Evolutionary conservation across 305 asterid species (phyloP).

Genomic region (Fraxinus velutina): DNA sequence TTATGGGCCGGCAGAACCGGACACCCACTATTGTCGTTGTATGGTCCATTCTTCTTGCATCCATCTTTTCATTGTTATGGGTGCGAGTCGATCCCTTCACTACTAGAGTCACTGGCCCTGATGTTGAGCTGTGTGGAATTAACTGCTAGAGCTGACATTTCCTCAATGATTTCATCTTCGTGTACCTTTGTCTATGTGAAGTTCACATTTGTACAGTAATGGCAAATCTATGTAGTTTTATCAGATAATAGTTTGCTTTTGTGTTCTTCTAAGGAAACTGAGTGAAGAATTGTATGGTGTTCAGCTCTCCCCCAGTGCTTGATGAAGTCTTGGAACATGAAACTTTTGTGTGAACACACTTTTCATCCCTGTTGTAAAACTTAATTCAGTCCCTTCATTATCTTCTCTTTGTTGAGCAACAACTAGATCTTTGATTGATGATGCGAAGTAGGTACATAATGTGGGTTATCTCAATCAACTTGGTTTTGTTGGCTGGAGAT

Average conservation of each 20-base stretch:
- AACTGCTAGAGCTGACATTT: slow-evolving; percentile 30
- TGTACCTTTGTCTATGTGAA: slow-evolving; percentile 8
- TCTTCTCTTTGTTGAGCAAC: not conserved
- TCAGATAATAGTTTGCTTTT: not conserved
- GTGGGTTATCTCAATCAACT: not conserved
- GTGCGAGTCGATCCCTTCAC: slow-evolving; percentile 58
- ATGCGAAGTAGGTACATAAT: not conserved
- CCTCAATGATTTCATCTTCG: not conserved
- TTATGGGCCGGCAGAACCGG: slow-evolving; percentile 56
- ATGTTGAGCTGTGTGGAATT: slow-evolving; percentile 49
- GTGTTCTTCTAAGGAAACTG: not conserved
- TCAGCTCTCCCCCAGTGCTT: not conserved
- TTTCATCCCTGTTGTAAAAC: slow-evolving; percentile 5
- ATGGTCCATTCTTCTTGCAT: slow-evolving; percentile 51
- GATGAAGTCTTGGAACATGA: not conserved
- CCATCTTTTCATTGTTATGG: slow-evolving; percentile 53
- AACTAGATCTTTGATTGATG: not conserved
- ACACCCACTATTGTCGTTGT: slow-evolving; percentile 54
- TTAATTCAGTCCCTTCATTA: slow-evolving; percentile 21
- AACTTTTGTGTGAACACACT: slow-evolving; percentile 2
- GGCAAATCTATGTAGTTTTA: not conserved
- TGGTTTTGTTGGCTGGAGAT: not conserved
- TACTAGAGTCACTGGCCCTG: slow-evolving; percentile 47
- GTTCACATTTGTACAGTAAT: slow-evolving; percentile 13
- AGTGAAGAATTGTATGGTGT: not conserved